Base-by-base conservation (phyloP, 2,329 filamentous ascomycete species). In the Coniochaeta sp. region DNA sequence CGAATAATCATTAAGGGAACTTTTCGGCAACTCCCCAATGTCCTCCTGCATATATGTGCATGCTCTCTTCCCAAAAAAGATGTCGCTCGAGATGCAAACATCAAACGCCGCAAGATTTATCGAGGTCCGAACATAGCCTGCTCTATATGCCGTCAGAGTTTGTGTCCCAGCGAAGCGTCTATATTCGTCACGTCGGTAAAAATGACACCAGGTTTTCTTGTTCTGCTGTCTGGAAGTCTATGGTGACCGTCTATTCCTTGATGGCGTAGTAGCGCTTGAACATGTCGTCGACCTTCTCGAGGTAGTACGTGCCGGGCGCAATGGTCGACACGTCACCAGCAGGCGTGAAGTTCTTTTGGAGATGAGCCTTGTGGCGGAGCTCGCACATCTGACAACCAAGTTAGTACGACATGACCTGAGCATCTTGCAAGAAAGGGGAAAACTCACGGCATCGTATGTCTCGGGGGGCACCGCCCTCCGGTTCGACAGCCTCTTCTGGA, bases 281-380 rank as follows among this genome's bases (percentile, higher is more conserved):
- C 89, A 91, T 91, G 68, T 91, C 89, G 70, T 95, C 90, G 55
- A 95, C 83, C 73, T 88, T 86, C 71, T 85, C 85, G 61, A 95
- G 82, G 78, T 93, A 95, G 80, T 93, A 95, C 24, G 86, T 86
- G 61, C 86, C 88, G 62, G 82, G 76, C 62, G 73, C 72, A 60
- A 95, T 82, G 66, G 84, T 89, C 54, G 89, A 88, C 30, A 81
- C 70, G 58, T 85, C 85, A 61, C 90, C 90, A 69, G 81, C 74
- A 63, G 90, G 90, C 64, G 79, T 84, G 77, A 85, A 95, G 78
- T 85, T 79, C 81, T 93, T 93, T 80, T 92, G 84, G 65, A 93
- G 80, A 74, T 95, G 90, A 59, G 90, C 90, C 76, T 91, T 84
- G 78, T 95, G 89, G 72, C 90, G 89, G 66, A 93, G 81, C 60